phyloP scores from a whole-genome alignment of 2,329 filamentous ascomycete species.

The Colletotrichum liriopes region DNA sequence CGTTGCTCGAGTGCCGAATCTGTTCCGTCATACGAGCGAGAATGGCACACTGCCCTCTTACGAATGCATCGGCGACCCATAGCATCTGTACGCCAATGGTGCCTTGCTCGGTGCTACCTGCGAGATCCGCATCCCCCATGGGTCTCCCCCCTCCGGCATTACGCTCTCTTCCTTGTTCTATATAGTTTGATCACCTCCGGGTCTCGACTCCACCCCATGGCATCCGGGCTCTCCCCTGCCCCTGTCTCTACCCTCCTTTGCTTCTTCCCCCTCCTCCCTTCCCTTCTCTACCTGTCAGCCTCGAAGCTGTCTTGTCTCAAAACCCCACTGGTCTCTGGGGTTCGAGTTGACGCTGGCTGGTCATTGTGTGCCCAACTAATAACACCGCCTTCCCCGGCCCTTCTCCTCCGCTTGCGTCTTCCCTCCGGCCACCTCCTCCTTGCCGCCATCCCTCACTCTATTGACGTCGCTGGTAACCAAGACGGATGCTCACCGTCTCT shows the following conservation, averaged over 20 bases:
- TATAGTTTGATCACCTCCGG: slow-evolving; percentile 43
- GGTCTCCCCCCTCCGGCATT: slow-evolving; percentile 37
- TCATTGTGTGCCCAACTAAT: slow-evolving; percentile 26
- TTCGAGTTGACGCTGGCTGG: slow-evolving; percentile 17
- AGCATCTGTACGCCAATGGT: slow-evolving; percentile 23
- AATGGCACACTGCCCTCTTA: slow-evolving; percentile 11
- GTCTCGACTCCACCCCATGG: slow-evolving; percentile 28
- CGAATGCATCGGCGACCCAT: slow-evolving; percentile 16
- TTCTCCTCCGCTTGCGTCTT: slow-evolving; percentile 7
- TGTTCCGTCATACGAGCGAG: slow-evolving; percentile 2
- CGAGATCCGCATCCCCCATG: slow-evolving; percentile 21
- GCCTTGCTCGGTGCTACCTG: slow-evolving; percentile 33
- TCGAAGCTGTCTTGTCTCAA: slow-evolving; percentile 31
- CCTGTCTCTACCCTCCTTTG: slow-evolving; percentile 28
- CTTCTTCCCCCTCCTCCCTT: slow-evolving; percentile 10
- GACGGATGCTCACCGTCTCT: slow-evolving; percentile 18
- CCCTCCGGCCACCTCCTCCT: slow-evolving; percentile 15
- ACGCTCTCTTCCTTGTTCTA: slow-evolving; percentile 34
- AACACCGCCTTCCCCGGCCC: slow-evolving; percentile 17
- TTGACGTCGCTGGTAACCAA: slow-evolving; percentile 26
- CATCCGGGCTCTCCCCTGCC: slow-evolving; percentile 34
- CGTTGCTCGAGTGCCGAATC: slow-evolving; percentile 7
- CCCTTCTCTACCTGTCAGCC: slow-evolving; percentile 36
- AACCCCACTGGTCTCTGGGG: slow-evolving; percentile 38
- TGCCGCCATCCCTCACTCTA: slow-evolving; percentile 21